Percentiles rank a stretch among this genome's conserved stretches.
phyloP scores from a whole-genome alignment of 306 rosid species.

The Casuarina cunninghamiana region DNA sequence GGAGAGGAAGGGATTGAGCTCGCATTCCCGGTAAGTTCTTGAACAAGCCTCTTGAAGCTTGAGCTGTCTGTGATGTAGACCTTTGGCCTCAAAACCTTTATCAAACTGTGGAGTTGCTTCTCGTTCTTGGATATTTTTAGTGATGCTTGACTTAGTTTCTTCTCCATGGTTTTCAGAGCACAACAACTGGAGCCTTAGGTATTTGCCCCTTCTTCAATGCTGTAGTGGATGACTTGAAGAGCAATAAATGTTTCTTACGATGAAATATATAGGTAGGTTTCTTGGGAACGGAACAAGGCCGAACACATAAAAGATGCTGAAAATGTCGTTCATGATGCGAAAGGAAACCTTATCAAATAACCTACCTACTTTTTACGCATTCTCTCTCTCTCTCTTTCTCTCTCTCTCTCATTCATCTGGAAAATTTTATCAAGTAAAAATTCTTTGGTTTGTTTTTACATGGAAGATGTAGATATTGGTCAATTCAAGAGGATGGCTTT shows the following conservation, averaged over 20 bases:
- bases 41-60: constrained; percentile 46
- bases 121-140: constrained; percentile 23
- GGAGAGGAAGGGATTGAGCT: constrained; percentile 1
- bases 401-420: background rate
- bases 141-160: constrained; percentile 29
- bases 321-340: constrained; percentile 39
- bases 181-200: constrained; percentile 50
- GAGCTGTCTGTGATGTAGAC: constrained; percentile 47
- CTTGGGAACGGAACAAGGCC: constrained; percentile 22
- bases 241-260: constrained; percentile 36
- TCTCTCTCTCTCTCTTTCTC: constrained; percentile 8
- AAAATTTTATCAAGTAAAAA: constrained; percentile 21
- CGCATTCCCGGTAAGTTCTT: constrained; percentile 44
- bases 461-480: constrained; percentile 41
- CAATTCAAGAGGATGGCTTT: constrained; percentile 42
- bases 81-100: constrained; percentile 37
- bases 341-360: background rate
- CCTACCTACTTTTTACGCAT: background rate
- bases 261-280: constrained; percentile 29
- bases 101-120: constrained; percentile 33
- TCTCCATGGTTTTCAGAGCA: constrained; percentile 44
- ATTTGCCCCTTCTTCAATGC: constrained; percentile 34
- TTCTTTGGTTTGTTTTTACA: constrained; percentile 46
- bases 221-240: constrained; percentile 49
- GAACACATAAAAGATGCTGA: constrained; percentile 47